Base-by-base conservation (phyloP, 176 grass and related monocot genomes). In the Coix lacrymajobi region DNA sequence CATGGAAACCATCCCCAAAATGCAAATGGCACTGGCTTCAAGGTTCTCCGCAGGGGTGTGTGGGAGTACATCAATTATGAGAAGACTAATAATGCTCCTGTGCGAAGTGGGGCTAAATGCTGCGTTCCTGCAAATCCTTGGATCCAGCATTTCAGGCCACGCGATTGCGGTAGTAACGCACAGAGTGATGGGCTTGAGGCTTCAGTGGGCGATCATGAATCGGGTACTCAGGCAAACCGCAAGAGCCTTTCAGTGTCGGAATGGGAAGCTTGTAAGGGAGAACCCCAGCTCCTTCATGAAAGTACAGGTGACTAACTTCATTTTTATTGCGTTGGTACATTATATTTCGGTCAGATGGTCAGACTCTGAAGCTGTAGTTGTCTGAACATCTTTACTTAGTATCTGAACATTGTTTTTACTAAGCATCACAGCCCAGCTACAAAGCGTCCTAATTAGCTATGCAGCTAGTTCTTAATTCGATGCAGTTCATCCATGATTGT, bases 51-150 rank as follows among this genome's bases (percentile, higher is more conserved):
- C 1, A 45, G 73, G 51, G 90, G 92, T 36, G 85, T 76, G n/a
- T 92, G 89, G 85, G 79, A 91, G 83, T 83, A 91, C 49, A 69
- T 85, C 38, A 90, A 44, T 57, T 85, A 85, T 87, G 88, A 82
- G 54, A 89, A 61, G 65, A 39, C 61, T 20, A 85, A 78, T 24
- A 87, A 78, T 11, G 41, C 51, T 32, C 61, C 75, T 77, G 43
- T n/a, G 12, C 60, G 62, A 32, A 81, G n/a, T 51, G 75, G 44
- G 22, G 76, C 5, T 43, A 89, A 83, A 66, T 82, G 48, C 37
- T 19, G 40, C 19, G 74, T 97, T 3, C 85, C 85, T 69, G 75
- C 81, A 71, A 91, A 51, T 46, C 92, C 88, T 6, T 92, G 92
- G 95, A 89, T 94, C 14, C 73, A 79, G 81, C 92, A 73, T 77